Evolutionary conservation across 139 green algal genomes (phyloP).

Genomic region (Limnomonas spitsbergensis): DNA sequence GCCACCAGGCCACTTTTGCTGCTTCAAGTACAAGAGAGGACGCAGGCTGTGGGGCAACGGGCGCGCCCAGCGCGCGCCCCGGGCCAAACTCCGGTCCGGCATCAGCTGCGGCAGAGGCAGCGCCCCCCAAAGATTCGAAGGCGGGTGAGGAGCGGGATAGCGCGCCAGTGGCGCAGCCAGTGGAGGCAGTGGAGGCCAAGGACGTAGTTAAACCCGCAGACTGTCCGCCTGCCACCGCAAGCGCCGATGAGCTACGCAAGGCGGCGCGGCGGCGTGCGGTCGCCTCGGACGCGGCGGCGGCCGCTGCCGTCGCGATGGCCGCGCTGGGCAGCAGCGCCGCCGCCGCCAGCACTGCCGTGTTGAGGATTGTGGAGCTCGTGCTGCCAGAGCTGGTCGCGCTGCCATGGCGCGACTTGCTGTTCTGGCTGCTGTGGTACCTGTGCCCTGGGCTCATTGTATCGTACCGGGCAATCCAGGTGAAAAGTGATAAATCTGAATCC

Average conservation of each 20-base stretch:
- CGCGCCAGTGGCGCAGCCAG: no score
- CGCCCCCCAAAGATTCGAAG: not conserved
- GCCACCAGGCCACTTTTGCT: no score
- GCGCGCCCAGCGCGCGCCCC: no score
- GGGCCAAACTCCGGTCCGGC: not conserved
- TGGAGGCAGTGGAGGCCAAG: not conserved
- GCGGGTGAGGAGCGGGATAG: not conserved
- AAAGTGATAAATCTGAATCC: no score
- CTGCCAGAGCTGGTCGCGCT: not conserved
- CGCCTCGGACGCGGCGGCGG: not conserved
- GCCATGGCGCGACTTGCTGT: not conserved
- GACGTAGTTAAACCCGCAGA: not conserved
- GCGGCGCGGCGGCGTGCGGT: not conserved
- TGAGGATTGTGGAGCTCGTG: not conserved
- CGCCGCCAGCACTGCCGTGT: not conserved
- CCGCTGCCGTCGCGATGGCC: not conserved
- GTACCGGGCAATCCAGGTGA: not conserved
- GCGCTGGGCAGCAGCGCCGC: not conserved
- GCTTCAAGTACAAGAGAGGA: no score
- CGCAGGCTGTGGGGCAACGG: no score
- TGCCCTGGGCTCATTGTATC: not conserved
- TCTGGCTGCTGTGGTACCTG: not conserved
- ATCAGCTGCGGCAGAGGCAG: not conserved
- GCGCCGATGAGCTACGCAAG: no score
- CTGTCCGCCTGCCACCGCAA: not conserved